Conservation (phyloP, 257 asterid genomes). For the Solanum medicagineum region DNA sequence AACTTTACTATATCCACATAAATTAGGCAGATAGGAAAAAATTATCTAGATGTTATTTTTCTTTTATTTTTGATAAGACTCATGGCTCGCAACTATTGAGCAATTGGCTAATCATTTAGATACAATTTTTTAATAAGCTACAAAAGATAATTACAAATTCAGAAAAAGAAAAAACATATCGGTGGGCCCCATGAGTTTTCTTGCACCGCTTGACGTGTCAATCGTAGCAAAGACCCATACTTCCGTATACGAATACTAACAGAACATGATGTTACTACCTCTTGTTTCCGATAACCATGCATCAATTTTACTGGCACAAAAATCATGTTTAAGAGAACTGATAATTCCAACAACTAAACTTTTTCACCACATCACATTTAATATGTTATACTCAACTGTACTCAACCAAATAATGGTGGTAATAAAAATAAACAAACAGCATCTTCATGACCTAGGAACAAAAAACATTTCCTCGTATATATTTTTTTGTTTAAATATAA, state of each 20-base stretch:
- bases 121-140: too few species aligned
- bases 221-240: background rate
- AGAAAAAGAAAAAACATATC: background rate
- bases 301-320: background rate
- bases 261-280: background rate
- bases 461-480: background rate
- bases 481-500: background rate
- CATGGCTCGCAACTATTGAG: too few species aligned
- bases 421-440: background rate
- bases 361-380: too few species aligned
- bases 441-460: background rate
- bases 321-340: background rate
- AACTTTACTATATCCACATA: too few species aligned
- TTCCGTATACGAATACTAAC: background rate
- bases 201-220: slow-evolving; percentile 2
- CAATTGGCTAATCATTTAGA: too few species aligned
- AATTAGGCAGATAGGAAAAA: too few species aligned
- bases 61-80: too few species aligned
- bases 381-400: background rate
- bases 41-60: too few species aligned
- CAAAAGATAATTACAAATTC: background rate
- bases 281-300: background rate
- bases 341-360: background rate
- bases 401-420: background rate
- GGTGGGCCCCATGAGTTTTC: background rate